Percentiles rank a stretch among this genome's conserved stretches.
These are phyloP conservation scores for Zizania palustris DNA, from an alignment of 202 grass and related monocot species.

Conservation along the genomic window DNA sequence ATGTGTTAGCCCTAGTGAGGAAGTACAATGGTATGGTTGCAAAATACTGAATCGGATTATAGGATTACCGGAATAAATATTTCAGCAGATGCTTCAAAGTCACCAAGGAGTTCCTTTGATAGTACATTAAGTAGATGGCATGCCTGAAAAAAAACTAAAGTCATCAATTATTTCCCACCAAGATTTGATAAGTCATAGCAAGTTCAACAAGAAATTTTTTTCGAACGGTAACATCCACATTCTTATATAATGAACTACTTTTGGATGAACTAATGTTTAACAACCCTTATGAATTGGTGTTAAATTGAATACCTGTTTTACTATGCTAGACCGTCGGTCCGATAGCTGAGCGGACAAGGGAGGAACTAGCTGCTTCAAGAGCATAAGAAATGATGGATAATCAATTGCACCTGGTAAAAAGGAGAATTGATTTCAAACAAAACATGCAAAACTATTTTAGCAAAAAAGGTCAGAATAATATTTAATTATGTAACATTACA, in stretches of 20 bases:
- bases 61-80: slow-evolving; percentile 88
- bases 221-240: neutral
- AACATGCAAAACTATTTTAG: slow-evolving; percentile 18
- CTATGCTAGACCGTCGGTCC: slow-evolving; percentile 80
- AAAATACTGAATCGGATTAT: slow-evolving; percentile 37
- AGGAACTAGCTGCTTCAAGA: slow-evolving; percentile 83
- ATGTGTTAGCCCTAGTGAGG: slow-evolving; percentile 41
- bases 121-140: slow-evolving; percentile 83
- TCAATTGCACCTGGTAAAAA: slow-evolving; percentile 67
- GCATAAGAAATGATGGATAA: slow-evolving; percentile 74
- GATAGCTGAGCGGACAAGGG: slow-evolving; percentile 66
- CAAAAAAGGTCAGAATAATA: slow-evolving; percentile 32
- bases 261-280: slow-evolving; percentile 17
- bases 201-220: slow-evolving; percentile 26
- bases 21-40: slow-evolving; percentile 27
- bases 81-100: slow-evolving; percentile 86
- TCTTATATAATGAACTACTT: slow-evolving; percentile 21
- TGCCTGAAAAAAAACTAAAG: slow-evolving; percentile 50
- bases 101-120: slow-evolving; percentile 83
- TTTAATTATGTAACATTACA: slow-evolving; percentile 14
- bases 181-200: slow-evolving; percentile 20
- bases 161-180: slow-evolving; percentile 32
- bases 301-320: slow-evolving; percentile 68
- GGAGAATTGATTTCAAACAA: slow-evolving; percentile 24
- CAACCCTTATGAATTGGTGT: slow-evolving; percentile 8